Percentiles rank a stretch among this genome's conserved stretches.
Conservation (phyloP, 495 filamentous ascomycete genomes). For the Hyphodiscus hymeniophilus region DNA sequence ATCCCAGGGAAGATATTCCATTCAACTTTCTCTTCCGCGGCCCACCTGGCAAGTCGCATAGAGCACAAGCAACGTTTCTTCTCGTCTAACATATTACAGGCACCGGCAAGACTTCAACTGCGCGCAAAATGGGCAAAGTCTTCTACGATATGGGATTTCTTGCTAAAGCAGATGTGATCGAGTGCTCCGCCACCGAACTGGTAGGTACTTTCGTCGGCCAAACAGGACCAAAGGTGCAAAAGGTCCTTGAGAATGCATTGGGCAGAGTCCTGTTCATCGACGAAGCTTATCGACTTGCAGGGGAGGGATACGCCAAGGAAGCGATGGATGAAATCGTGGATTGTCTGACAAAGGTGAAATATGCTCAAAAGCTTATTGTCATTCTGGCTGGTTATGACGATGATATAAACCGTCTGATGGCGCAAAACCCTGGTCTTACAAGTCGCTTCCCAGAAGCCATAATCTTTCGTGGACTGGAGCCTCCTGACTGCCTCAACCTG, state of each 20-base stretch:
- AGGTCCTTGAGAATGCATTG: slow-evolving; percentile 44
- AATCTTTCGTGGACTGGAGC: slow-evolving; percentile 34
- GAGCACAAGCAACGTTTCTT: neutral
- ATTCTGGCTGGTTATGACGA: slow-evolving; percentile 60
- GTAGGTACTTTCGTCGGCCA: slow-evolving; percentile 44
- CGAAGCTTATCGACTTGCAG: slow-evolving; percentile 48
- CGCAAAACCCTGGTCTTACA: slow-evolving; percentile 38
- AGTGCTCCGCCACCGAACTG: slow-evolving; percentile 33
- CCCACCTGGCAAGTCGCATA: slow-evolving; percentile 33
- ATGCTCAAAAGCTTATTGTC: slow-evolving; percentile 48
- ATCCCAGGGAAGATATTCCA: slow-evolving; percentile 50
- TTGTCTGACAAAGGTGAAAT: slow-evolving; percentile 50
- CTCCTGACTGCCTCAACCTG: slow-evolving; percentile 34
- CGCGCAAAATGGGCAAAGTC: slow-evolving; percentile 33
- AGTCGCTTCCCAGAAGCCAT: slow-evolving; percentile 46
- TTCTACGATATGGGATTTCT: slow-evolving; percentile 40
- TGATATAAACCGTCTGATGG: slow-evolving; percentile 55
- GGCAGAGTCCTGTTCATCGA: slow-evolving; percentile 57
- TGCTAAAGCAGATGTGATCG: slow-evolving; percentile 25
- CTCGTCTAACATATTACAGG: slow-evolving; percentile 23
- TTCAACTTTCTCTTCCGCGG: slow-evolving; percentile 58
- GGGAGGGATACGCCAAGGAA: slow-evolving; percentile 45
- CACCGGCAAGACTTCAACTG: slow-evolving; percentile 42
- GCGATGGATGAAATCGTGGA: slow-evolving; percentile 60
- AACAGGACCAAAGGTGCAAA: slow-evolving; percentile 51